Percentiles rank a stretch among this genome's conserved stretches.
Evolutionary conservation across 192 early-diverging fungal species (phyloP).

Genomic region (Coemansia sp.): DNA sequence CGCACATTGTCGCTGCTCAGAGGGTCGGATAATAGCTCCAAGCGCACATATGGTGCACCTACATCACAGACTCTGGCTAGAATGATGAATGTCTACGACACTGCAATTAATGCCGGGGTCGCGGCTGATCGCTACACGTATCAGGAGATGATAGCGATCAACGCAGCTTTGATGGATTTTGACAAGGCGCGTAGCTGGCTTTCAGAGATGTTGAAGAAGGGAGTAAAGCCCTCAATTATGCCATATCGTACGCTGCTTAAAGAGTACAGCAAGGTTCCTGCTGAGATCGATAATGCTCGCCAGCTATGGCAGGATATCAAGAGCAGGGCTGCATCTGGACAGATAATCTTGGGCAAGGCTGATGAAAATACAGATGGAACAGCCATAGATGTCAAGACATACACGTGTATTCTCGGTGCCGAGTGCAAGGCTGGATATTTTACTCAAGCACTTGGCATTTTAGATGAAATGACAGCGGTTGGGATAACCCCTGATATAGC

Average conservation of each 20-base stretch:
- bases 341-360: conserved; percentile 15
- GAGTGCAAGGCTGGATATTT: conserved; percentile 40
- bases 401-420: conserved; percentile 39
- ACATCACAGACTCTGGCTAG: conserved; percentile 22
- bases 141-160: conserved; percentile 47
- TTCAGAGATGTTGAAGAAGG: conserved; percentile 24
- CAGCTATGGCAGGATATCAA: conserved; percentile 40
- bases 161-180: conserved; percentile 36
- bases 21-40: conserved; percentile 2
- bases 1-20: conserved; percentile 32
- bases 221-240: conserved; percentile 30
- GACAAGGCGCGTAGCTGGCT: conserved; percentile 28
- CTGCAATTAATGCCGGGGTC: conserved; percentile 11
- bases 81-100: conserved; percentile 29
- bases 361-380: conserved; percentile 3
- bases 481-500: conserved; percentile 35
- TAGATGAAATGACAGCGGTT: conserved; percentile 37
- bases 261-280: conserved; percentile 26
- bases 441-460: conserved; percentile 13
- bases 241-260: conserved; percentile 48
- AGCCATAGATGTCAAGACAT: conserved; percentile 35
- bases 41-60: neutral
- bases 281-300: conserved; percentile 39
- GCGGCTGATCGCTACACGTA: conserved; percentile 38
- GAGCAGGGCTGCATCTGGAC: conserved; percentile 7